Conservation (phyloP, 768 basidiomycete genomes). For the Lactarius psammicola region DNA sequence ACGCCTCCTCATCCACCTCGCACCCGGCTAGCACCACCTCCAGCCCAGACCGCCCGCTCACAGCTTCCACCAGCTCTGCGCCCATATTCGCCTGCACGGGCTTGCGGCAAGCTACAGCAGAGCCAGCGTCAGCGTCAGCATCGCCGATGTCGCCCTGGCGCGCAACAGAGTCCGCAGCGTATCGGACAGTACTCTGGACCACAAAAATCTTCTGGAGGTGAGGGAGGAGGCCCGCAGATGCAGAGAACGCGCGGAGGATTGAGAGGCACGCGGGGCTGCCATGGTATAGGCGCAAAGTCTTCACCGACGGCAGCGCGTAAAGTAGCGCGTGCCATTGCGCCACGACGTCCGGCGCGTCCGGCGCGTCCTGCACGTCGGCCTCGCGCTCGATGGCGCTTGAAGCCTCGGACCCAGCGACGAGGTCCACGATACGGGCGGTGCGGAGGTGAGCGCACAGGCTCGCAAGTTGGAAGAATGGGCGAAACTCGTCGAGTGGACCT, state of each 20-base stretch:
- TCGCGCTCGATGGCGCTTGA: background rate
- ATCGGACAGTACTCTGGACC: background rate
- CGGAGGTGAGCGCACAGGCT: slow-evolving; percentile 7
- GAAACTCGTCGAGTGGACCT: background rate
- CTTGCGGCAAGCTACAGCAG: background rate
- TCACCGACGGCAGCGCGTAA: background rate
- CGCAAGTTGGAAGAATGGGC: slow-evolving; percentile 15
- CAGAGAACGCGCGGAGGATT: background rate
- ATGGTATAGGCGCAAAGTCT: background rate
- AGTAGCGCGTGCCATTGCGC: slow-evolving; percentile 1
- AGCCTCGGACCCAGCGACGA: background rate
- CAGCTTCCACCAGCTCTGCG: slow-evolving; percentile 7
- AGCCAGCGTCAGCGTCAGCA: background rate
- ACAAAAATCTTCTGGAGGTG: slow-evolving; percentile 13
- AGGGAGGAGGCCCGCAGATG: background rate
- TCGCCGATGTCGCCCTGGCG: background rate
- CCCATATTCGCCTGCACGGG: background rate
- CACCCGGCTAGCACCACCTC: slow-evolving; percentile 14
- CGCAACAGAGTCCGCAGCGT: too few relatives aligned
- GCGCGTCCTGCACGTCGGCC: too few relatives aligned
- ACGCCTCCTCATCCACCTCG: background rate
- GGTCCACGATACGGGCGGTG: background rate
- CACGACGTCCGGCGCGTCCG: background rate
- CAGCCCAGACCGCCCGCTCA: background rate
- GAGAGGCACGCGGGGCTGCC: background rate